These are phyloP conservation scores for Ceratocystis ficicola DNA, from an alignment of 2,329 filamentous ascomycete species.

Conservation along the genomic window DNA sequence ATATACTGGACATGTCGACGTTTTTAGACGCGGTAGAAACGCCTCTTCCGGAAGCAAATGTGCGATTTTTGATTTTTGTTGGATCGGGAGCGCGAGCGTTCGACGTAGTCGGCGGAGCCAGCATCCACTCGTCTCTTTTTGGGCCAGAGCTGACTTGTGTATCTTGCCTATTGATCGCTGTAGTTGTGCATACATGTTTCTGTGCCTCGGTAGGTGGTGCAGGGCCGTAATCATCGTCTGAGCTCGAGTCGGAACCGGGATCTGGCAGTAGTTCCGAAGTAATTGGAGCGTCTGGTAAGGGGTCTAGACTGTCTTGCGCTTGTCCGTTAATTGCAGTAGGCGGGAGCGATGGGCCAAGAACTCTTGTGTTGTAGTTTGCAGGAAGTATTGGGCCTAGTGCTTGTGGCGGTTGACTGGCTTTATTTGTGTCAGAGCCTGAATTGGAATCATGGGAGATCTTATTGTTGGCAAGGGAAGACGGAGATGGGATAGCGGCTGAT, in stretches of 20 bases:
- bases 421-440: constrained; percentile 28
- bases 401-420: constrained; percentile 26
- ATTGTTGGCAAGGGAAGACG: background rate
- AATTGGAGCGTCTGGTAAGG: background rate
- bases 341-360: constrained; percentile 23
- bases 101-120: constrained; percentile 50
- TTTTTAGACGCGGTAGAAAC: constrained; percentile 24
- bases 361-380: constrained; percentile 24
- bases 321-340: constrained; percentile 30
- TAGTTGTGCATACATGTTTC: constrained; percentile 36
- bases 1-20: constrained; percentile 51
- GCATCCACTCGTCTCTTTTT: constrained; percentile 74
- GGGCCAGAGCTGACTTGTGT: constrained; percentile 29
- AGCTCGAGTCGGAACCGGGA: constrained; percentile 29
- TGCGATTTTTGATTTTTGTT: constrained; percentile 67
- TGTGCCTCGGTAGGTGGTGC: constrained; percentile 45
- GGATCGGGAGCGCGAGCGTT: constrained; percentile 57
- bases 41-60: constrained; percentile 59
- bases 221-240: constrained; percentile 46
- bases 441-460: constrained; percentile 25
- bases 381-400: constrained; percentile 26
- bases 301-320: constrained; percentile 26
- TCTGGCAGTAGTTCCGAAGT: background rate
- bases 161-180: constrained; percentile 27
- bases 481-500: background rate